phyloP scores from a whole-genome alignment of 2,329 filamentous ascomycete genomes.

The Atkinsonella hypoxylon region DNA sequence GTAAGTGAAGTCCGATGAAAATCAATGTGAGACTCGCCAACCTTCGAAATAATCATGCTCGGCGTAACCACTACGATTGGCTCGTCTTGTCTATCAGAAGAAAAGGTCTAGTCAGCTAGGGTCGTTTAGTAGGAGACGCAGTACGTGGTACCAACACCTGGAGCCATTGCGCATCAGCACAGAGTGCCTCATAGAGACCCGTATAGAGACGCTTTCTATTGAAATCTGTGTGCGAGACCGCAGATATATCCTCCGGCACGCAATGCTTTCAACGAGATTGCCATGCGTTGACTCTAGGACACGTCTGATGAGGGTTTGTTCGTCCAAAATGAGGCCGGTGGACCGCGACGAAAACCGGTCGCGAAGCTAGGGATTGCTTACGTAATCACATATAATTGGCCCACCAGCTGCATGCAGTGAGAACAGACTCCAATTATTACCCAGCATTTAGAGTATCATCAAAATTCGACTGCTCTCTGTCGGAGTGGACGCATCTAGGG shows the following conservation, averaged over 20 bases:
- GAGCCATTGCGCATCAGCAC: constrained; percentile 23
- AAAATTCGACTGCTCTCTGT: too few species aligned
- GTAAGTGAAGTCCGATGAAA: constrained; percentile 3
- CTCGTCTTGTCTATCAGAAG: constrained; percentile 38
- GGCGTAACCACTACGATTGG: constrained; percentile 41
- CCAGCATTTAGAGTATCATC: neutral
- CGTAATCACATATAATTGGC: constrained; percentile 2
- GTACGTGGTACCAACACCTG: constrained; percentile 21
- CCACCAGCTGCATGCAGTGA: neutral
- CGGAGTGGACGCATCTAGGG: too few species aligned
- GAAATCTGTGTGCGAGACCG: neutral
- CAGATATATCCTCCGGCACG: neutral
- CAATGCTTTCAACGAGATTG: neutral
- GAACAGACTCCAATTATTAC: neutral
- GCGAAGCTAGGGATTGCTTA: constrained; percentile 2
- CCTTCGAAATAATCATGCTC: constrained; percentile 53
- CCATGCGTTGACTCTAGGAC: neutral
- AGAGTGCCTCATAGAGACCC: neutral
- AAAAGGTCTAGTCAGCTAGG: constrained; percentile 9
- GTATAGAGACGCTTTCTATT: neutral
- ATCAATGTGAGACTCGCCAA: constrained; percentile 11
- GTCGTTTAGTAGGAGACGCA: neutral
- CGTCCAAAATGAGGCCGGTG: neutral
- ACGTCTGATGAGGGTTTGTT: neutral
- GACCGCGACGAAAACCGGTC: constrained; percentile 4